Evolutionary conservation across 2,329 filamentous ascomycete species (phyloP), one percentile per base, ranked within the genome.

Genomic region (Tricladium varicosporioides): DNA sequence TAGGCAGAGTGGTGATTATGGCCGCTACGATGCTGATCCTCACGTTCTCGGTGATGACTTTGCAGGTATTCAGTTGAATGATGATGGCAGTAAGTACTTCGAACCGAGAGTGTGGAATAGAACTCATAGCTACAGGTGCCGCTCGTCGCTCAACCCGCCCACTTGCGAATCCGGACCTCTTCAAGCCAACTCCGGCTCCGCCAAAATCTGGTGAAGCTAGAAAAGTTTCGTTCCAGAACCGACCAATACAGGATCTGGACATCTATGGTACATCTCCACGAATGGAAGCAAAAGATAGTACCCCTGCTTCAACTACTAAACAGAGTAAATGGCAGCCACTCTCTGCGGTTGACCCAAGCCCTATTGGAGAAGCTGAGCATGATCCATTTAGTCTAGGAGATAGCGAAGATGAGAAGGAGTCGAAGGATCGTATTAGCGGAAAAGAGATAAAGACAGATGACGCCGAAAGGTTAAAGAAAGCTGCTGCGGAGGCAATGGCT

Each of bases 381-480:
- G 94, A 99, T 69, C 94, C 94, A 0, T 99, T 99, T 75, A 97
- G 92, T 68, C 81, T 99, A 13, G 94, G 94, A 5, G 93, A 97
- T 66, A 96, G 91, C 68, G 93, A 97, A 65, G 92, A 96, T 64
- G 94, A 99, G 73, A 88, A 88, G 65, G 90, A 92, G 53, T 74
- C 78, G 14, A 94, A 92, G 75, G 80, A 82, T 46, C 65, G 68
- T 42, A 65, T 68, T 52, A 68, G 48, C 55, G 79, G 81, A 66
- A 68, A 77, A 62, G 81, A 84, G 53, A 79, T 86, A 58, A 79
- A 79, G 58, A 78, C 78, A 59, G 83, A 83, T 42, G 72, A 72
- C 61, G 61, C 71, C 60, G 87, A 85, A 67, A 81, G 80, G 67
- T 71, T 86, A 67, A 88, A 86, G 76, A 81, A 86, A 71, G 85